Evolutionary conservation across 306 rosid genomes (phyloP).

Genomic region (Inga leiocalycina): DNA sequence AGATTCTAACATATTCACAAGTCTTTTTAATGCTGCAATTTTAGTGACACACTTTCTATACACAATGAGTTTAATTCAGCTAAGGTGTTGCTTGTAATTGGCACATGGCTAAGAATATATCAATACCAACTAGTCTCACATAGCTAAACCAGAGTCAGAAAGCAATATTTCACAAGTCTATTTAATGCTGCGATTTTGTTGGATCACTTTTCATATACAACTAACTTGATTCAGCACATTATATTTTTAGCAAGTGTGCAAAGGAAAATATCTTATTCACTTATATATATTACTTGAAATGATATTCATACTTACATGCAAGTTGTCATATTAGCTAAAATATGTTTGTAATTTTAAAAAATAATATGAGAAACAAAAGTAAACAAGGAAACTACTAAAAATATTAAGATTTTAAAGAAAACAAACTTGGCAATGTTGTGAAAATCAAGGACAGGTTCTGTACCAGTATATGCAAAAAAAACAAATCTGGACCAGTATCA

Average conservation of each 20-base stretch:
- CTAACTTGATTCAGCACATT: not conserved
- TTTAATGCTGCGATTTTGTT: too few relatives aligned
- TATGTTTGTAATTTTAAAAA: not conserved
- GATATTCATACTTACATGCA: not conserved
- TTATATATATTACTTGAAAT: not conserved
- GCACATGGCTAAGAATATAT: too few relatives aligned
- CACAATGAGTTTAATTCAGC: too few relatives aligned
- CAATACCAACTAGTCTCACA: too few relatives aligned
- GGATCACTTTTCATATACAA: too few relatives aligned
- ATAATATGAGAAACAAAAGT: not conserved
- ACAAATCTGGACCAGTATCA: not conserved
- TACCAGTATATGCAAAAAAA: not conserved
- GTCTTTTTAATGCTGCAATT: too few relatives aligned
- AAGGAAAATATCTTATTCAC: not conserved
- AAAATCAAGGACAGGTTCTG: not conserved
- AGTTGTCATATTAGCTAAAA: not conserved
- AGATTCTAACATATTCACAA: too few relatives aligned
- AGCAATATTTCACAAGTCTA: too few relatives aligned
- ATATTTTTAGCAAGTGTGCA: not conserved
- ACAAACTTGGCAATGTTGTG: not conserved
- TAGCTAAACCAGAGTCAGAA: too few relatives aligned
- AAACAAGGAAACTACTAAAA: not conserved
- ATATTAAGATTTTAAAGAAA: not conserved
- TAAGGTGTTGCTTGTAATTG: too few relatives aligned
- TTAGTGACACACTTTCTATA: too few relatives aligned